Evolutionary conservation across 225 moss, liverwort and hornwort genomes (phyloP).

Genomic region (Ulota crispa): DNA sequence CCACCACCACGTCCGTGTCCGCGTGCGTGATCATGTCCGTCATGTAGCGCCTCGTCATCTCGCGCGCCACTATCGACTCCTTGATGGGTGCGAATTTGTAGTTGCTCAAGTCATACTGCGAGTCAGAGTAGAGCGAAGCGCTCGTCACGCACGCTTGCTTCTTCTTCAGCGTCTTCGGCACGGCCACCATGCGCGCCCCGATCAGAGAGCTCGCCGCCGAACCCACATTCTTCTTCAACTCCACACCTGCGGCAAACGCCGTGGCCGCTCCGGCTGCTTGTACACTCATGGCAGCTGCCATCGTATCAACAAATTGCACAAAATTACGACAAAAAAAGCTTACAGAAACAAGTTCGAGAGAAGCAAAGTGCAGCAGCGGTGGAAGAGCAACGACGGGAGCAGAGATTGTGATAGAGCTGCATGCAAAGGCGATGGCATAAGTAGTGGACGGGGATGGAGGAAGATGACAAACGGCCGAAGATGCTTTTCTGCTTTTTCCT

Average conservation of each 20-base stretch:
- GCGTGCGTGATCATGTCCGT: conserved; percentile 98
- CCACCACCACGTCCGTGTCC: conserved; percentile 81
- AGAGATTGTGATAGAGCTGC: background rate
- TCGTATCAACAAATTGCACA: background rate
- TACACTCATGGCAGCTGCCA: conserved; percentile 37
- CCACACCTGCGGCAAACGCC: background rate
- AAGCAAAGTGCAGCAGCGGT: too few species aligned
- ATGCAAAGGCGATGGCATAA: background rate
- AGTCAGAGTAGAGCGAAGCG: conserved; percentile 73
- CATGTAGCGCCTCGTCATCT: conserved; percentile 90
- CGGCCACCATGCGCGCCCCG: conserved; percentile 25
- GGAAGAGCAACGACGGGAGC: too few species aligned
- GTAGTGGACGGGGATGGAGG: conserved; percentile 10
- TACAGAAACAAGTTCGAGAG: background rate
- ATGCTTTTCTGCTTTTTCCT: conserved; percentile 15
- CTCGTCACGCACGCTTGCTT: background rate
- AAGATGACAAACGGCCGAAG: conserved; percentile 32
- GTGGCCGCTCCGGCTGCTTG: conserved; percentile 13
- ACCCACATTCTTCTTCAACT: conserved; percentile 16
- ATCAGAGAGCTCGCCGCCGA: conserved; percentile 21
- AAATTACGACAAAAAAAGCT: background rate
- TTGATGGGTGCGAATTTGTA: conserved; percentile 93
- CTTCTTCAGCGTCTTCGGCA: conserved; percentile 1
- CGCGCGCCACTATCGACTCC: conserved; percentile 88
- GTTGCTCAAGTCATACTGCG: conserved; percentile 70